Percentiles rank a stretch among this genome's conserved stretches.
Evolutionary conservation across 768 basidiomycete genomes (phyloP).

Genomic region (Psilocybe cyanescens): DNA sequence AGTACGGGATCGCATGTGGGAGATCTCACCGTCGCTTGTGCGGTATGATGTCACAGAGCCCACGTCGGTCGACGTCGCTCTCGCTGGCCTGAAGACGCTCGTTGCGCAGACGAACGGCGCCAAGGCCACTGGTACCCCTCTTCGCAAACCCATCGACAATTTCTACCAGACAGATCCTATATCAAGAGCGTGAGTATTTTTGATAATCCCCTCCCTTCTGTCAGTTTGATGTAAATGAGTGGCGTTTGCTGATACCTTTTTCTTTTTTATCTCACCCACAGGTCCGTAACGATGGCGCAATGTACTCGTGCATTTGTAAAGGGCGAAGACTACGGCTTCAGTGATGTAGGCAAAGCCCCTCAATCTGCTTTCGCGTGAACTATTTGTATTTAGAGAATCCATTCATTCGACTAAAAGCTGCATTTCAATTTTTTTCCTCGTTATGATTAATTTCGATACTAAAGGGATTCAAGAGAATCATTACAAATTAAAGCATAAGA

Average conservation of each 20-base stretch:
- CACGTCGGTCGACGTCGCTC: conserved; percentile 73
- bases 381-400: conserved; percentile 25
- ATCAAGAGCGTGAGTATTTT: conserved; percentile 79
- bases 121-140: conserved; percentile 60
- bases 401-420: conserved; percentile 12
- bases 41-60: conserved; percentile 83
- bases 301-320: conserved; percentile 88
- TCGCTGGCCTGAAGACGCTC: conserved; percentile 69
- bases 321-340: conserved; percentile 65
- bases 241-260: not conserved
- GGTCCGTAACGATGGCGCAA: conserved; percentile 96
- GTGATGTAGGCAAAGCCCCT: conserved; percentile 48
- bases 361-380: conserved; percentile 47
- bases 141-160: conserved; percentile 84
- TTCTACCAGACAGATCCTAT: conserved; percentile 98
- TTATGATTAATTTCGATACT: conserved; percentile 16
- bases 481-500: not conserved
- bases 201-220: not conserved
- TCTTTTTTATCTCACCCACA: conserved; percentile 27
- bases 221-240: not conserved
- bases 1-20: conserved; percentile 95
- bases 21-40: conserved; percentile 88
- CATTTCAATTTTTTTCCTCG: conserved; percentile 13
- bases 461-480: not conserved
- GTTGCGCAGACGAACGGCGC: conserved; percentile 52